Evolutionary conservation across 2,329 filamentous ascomycete genomes (phyloP), one percentile per base, ranked within the genome.

Genomic region (Monosporascus sp.): DNA sequence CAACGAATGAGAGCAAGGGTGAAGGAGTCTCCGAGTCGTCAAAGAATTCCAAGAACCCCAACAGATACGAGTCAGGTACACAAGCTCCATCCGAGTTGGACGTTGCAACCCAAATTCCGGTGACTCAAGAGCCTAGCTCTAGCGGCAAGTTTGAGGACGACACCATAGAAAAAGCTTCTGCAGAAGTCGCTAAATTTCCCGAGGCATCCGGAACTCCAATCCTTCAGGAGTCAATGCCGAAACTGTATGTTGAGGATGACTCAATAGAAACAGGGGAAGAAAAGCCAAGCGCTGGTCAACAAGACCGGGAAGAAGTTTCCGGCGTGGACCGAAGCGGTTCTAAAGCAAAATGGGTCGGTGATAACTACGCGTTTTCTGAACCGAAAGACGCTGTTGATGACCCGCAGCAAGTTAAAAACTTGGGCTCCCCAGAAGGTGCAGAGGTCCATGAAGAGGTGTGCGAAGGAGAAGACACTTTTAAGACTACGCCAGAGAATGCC

Each of bases 11-110:
- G 44, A 14, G 52, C 22, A 52, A 58, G 19, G 56, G 58, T 37
- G 52, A 61, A 50, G 63, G 67, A 49, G 52, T 57, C 55, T 54
- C 52, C 53, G 60, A 59, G 41, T 52, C 53, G 6, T 61, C 58
- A 31, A 68, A 67, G 55, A 72, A 70, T 54, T 63, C 65, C 48
- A 71, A 72, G 58, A 71, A 71, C 49, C 57, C 63, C 45, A 62
- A 65, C 41, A 27, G 27, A 27, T 3, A 27, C 11, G 8, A 27
- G 3, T 11, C 27, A 2, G 8, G 27, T 27, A 27, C 27, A 27
- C 27, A 11, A 27, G 27, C 27, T 27, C 27, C 27, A 11, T 27
- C 27, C 27, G 27, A 27, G 27, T 27, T 27, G 3, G 27, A 27
- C 27, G 1, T 27, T 2, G 27, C 27, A 27, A 27, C 27, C 27